Evolutionary conservation across 129 eudicot genomes (phyloP), one percentile per base, ranked within the genome.

Genomic region (Kitagawia praeruptora): DNA sequence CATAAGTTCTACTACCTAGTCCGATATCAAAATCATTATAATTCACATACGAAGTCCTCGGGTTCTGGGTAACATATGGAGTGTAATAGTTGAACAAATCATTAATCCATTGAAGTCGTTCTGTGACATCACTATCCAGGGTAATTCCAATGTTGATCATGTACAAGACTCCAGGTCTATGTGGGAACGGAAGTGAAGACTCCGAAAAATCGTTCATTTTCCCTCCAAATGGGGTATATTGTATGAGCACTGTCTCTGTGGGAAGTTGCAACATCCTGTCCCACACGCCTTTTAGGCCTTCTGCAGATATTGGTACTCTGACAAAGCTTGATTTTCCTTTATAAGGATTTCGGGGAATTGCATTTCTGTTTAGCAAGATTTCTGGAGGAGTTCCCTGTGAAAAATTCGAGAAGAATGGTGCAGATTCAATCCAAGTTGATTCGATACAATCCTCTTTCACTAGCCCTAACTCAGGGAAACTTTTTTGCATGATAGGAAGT

Each of bases 241-340:
- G 75, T 38, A 70, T 16, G 11, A 70, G 28, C n/a, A 37, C 75
- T 37, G 44, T 70, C n/a, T 16, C 25, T 70, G n/a, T 70, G 5
- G 75, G 75, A 31, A 70, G 75, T 70, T 70, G 75, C 8, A 70
- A 19, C 75, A 70, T 39, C 44, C 75, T 70, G 23, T 70, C 48
- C 75, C 75, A 70, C 44, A 70, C 75, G 3, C 75, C 75, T 13
- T 39, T 70, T 2, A 70, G 31, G 47, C 75, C 75, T 39, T 70
- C 2, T 39, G 75, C 41, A 37, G 75, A 70, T 70, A 70, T 70
- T 19, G 47, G 47, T 70, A 34, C 75, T 39, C 75, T 70, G 11
- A 70, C 46, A 70, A 70, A 70, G 14, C 75, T 23, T 19, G 75
- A 70, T 38, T 70, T 70, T 40, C 75, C 75, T 70, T 70, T 70